Base-by-base conservation (phyloP, 2,329 filamentous ascomycete genomes). In the Xylaria sp. region DNA sequence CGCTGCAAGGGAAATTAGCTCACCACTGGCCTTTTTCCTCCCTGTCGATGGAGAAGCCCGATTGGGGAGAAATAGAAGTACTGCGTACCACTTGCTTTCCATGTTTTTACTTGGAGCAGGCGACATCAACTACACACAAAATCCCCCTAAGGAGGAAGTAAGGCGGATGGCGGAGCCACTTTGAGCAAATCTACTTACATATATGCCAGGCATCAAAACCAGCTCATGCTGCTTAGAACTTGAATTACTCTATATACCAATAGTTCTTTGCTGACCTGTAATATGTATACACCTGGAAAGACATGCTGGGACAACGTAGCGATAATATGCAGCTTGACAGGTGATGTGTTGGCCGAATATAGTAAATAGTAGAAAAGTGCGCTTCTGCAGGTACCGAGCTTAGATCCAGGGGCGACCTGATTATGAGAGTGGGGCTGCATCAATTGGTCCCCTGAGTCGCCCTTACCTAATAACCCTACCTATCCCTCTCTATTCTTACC, bases 331-430 rank as follows among this genome's bases (percentile, higher is more conserved):
- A 38, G 54, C 54, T 28, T 33, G 13, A 33, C 15, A 42, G 38
- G 73, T 59, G 26, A 36, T 54, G 26, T 54, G 38, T 33, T 59
- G 59, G 59, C 65, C 28, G 49, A 42, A 71, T 67, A 73, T 13
- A 26, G 26, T 51, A 51, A 23, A n/a, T n/a, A 1, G 7, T 31
- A 28, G 17, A 31, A 31, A 51, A 28, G 26, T 31, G 48, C 49
- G 67, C 72, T 74, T 71, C 72, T 75, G 73, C 73, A 75, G 71
- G 74, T 74, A 66, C 65, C 54, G 15, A 26, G 33, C 49, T 53
- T 57, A 36, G 49, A 20, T n/a, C 57, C 49, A 65, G 57, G 57
- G 62, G 65, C 53, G 48, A 53, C 13, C 15, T 26, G 20, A 44
- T 42, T 46, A 46, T 10, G 63, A 61, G 33, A 46, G 11, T 54